Conservation (phyloP, 768 basidiomycete genomes). For the Agrocybe praecox region DNA sequence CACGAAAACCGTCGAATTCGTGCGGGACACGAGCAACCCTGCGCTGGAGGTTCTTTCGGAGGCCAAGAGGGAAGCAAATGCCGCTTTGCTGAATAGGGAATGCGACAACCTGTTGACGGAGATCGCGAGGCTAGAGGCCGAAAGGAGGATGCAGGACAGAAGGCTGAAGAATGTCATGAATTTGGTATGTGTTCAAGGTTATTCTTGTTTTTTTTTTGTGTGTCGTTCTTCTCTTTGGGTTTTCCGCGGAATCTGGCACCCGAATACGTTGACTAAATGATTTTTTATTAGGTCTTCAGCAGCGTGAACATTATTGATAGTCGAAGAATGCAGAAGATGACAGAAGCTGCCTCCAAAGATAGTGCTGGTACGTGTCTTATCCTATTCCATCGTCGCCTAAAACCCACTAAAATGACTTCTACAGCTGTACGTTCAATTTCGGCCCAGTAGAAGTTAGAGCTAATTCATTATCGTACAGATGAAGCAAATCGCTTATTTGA, state of each 20-base stretch:
- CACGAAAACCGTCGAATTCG: constrained; percentile 47
- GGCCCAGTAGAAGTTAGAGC: not conserved
- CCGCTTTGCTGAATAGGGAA: constrained; percentile 41
- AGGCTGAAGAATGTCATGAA: constrained; percentile 52
- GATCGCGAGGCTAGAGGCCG: constrained; percentile 49
- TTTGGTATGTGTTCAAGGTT: constrained; percentile 29
- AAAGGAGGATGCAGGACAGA: constrained; percentile 42
- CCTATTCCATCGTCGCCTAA: not conserved
- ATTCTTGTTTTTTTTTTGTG: not conserved
- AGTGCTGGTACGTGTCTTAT: constrained; percentile 22
- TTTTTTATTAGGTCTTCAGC: constrained; percentile 40
- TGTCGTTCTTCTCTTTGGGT: not conserved
- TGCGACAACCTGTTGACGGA: constrained; percentile 49
- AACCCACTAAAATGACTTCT: not conserved
- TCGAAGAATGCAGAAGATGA: constrained; percentile 42
- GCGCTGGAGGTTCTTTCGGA: constrained; percentile 39
- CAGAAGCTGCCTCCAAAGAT: constrained; percentile 35
- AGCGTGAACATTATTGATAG: constrained; percentile 50
- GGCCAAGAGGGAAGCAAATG: constrained; percentile 19
- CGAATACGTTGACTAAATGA: not conserved
- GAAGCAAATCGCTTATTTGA: constrained; percentile 51
- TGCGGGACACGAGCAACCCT: constrained; percentile 50
- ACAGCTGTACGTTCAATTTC: constrained; percentile 9
- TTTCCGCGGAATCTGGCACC: no score
- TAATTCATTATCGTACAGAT: constrained; percentile 23